These are phyloP conservation scores for Eucommia ulmoides DNA, from an alignment of 257 asterid species.

Conservation along the genomic window DNA sequence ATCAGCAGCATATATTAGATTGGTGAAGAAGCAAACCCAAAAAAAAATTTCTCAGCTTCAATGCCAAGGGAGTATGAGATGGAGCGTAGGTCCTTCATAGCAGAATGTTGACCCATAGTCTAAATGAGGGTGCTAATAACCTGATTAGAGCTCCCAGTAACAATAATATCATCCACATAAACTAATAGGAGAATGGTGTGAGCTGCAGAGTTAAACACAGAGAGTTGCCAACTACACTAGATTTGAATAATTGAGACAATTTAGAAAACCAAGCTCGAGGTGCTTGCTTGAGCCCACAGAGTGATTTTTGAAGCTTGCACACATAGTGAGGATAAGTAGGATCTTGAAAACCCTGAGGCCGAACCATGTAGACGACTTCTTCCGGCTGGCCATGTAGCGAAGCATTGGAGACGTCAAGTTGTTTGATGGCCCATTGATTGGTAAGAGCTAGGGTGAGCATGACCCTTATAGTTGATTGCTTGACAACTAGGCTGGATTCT, in stretches of 20 bases:
- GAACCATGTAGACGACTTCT: background rate
- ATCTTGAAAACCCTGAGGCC: background rate
- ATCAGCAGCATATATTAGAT: too few relatives aligned
- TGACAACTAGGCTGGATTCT: background rate
- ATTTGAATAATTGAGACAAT: background rate
- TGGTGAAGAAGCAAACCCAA: too few relatives aligned
- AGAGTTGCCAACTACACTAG: background rate
- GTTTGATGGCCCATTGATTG: background rate
- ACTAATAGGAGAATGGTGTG: background rate
- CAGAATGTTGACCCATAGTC: background rate
- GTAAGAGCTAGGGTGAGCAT: background rate
- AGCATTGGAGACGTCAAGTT: background rate
- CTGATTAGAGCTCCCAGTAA: background rate
- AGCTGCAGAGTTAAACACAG: background rate
- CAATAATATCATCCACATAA: background rate
- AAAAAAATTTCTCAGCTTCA: too few relatives aligned
- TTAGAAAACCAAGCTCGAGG: background rate
- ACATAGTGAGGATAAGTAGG: background rate
- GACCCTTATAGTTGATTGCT: background rate
- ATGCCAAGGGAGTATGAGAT: background rate
- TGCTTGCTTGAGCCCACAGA: background rate
- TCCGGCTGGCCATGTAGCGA: background rate
- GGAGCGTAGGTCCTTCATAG: background rate
- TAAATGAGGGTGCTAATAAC: too few relatives aligned
- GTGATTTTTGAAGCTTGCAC: background rate